Percentiles rank a stretch among this genome's conserved stretches.
phyloP scores from a whole-genome alignment of 805 yeast species.

The Cyberlindnera subsufficiens region DNA sequence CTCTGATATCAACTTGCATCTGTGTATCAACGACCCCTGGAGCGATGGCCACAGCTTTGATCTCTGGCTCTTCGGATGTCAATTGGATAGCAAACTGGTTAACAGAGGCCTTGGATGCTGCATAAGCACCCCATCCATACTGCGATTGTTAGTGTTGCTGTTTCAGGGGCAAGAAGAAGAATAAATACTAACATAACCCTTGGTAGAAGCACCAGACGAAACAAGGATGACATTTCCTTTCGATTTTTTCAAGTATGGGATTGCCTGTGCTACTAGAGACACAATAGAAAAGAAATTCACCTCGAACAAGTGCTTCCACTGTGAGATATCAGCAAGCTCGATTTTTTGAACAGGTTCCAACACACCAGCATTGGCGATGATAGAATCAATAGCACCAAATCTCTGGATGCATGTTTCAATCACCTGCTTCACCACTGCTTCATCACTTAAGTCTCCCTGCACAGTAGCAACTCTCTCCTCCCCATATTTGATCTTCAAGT shows the following conservation, averaged over 20 bases:
- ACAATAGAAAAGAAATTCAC: constrained; percentile 76
- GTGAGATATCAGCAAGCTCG: constrained; percentile 43
- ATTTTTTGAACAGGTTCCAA: constrained; percentile 68
- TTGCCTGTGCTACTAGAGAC: constrained; percentile 43
- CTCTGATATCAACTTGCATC: constrained; percentile 83
- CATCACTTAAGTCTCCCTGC: constrained; percentile 56
- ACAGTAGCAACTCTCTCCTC: constrained; percentile 42
- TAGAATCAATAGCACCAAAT: constrained; percentile 55
- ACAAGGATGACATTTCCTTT: constrained; percentile 72
- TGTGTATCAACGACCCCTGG: constrained; percentile 93
- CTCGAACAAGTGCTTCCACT: constrained; percentile 64
- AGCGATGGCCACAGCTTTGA: constrained; percentile 69
- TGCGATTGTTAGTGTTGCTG: constrained; percentile 12
- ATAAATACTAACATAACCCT: constrained; percentile 34
- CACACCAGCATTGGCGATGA: constrained; percentile 78
- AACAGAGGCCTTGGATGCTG: constrained; percentile 86
- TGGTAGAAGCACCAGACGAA: constrained; percentile 81
- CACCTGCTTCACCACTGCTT: constrained; percentile 29
- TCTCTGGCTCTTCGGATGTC: constrained; percentile 57
- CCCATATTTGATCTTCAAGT: constrained; percentile 40
- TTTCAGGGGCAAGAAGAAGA: neutral
- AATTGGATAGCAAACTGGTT: constrained; percentile 68
- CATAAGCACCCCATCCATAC: constrained; percentile 87
- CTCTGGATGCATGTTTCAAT: constrained; percentile 38
- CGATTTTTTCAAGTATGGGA: constrained; percentile 51